Conservation (phyloP, 257 asterid species). For the Lavandula angustifolia region DNA sequence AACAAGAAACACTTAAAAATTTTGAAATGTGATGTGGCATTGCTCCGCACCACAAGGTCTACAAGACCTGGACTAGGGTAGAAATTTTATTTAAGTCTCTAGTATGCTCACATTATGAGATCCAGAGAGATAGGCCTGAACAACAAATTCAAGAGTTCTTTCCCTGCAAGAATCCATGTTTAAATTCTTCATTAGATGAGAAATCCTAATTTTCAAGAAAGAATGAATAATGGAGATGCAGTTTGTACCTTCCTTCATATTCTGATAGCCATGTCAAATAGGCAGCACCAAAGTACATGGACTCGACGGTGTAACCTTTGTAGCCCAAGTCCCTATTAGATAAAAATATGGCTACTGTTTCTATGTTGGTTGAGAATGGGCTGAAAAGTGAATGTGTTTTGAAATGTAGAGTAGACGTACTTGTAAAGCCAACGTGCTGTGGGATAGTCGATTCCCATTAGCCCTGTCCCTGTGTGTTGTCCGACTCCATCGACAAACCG, state of each 20-base stretch:
- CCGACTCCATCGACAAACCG: slow-evolving; percentile 80
- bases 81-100: slow-evolving; percentile 43
- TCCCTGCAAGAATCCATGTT: slow-evolving; percentile 45
- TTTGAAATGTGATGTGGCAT: too few species aligned
- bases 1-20: too few species aligned
- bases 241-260: slow-evolving; percentile 82
- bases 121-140: slow-evolving; percentile 82
- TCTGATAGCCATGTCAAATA: slow-evolving; percentile 82
- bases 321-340: slow-evolving; percentile 63
- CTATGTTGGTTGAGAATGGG: slow-evolving; percentile 13
- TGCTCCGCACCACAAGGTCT: too few species aligned
- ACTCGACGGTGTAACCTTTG: slow-evolving; percentile 64
- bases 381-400: slow-evolving; percentile 14
- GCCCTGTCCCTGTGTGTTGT: slow-evolving; percentile 81
- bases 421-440: slow-evolving; percentile 93
- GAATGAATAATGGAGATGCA: slow-evolving; percentile 10
- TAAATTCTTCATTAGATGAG: too few species aligned
- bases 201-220: too few species aligned
- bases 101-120: slow-evolving; percentile 81
- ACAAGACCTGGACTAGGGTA: too few species aligned
- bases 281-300: slow-evolving; percentile 97
- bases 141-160: slow-evolving; percentile 69
- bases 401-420: slow-evolving; percentile 44
- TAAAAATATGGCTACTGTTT: background rate
- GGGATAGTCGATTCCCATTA: slow-evolving; percentile 95